Conservation (phyloP, 148 eudicot species). For the Selenicereus undatus region DNA sequence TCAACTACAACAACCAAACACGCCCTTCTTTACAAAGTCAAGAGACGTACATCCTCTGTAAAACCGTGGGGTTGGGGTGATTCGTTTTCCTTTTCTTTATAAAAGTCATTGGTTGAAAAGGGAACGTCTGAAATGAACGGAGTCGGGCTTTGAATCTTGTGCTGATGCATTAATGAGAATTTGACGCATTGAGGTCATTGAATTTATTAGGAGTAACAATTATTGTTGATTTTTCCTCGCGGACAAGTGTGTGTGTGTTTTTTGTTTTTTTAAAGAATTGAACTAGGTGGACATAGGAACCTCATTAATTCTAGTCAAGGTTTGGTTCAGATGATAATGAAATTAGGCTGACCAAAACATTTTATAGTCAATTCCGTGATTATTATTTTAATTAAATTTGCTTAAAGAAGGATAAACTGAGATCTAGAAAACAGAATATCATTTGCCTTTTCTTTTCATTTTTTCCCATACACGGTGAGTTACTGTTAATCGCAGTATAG, state of each 20-base stretch:
- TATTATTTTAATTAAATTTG: no score
- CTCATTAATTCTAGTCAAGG: conserved; percentile 6
- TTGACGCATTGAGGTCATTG: background rate
- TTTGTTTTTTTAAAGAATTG: no score
- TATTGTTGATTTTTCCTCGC: background rate
- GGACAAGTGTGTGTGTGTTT: background rate
- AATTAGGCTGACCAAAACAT: conserved; percentile 27
- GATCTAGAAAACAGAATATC: no score
- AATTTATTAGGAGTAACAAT: background rate
- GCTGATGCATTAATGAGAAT: background rate
- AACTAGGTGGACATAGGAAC: background rate
- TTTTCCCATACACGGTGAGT: no score
- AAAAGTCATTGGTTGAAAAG: background rate
- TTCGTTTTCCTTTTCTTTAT: no score
- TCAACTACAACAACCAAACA: conserved; percentile 1
- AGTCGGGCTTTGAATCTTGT: background rate
- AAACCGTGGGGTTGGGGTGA: background rate
- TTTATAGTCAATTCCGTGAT: background rate
- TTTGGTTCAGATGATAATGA: conserved; percentile 15
- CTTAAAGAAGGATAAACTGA: no score
- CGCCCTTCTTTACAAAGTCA: background rate
- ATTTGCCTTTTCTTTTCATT: no score
- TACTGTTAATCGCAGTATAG: no score
- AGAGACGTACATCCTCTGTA: background rate
- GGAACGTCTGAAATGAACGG: background rate